Conservation (phyloP, 495 filamentous ascomycete genomes). For the Darksidea phi region DNA sequence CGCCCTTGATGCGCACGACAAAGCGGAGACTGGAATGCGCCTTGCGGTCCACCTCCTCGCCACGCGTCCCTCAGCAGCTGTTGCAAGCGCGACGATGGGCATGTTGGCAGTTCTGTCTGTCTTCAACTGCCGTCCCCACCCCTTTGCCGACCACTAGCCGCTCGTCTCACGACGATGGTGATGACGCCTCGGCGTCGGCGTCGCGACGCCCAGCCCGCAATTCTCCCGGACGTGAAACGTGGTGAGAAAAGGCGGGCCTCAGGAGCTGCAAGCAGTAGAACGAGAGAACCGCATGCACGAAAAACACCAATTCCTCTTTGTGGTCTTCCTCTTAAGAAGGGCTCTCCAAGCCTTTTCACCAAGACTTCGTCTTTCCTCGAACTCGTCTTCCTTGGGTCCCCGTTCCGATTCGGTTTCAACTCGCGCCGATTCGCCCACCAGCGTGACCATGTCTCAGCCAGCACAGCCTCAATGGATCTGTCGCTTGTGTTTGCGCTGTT, state of each 20-base stretch:
- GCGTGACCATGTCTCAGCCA: background rate
- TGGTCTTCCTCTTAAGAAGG: no score
- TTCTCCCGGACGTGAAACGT: constrained; percentile 1
- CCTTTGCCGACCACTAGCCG: no score
- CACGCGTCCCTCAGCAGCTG: background rate
- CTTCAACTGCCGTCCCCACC: no score
- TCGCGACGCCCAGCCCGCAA: no score
- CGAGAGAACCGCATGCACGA: background rate
- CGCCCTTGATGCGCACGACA: no score
- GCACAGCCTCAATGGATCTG: background rate
- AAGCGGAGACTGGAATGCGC: background rate
- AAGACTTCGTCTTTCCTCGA: constrained; percentile 7
- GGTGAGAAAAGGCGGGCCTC: background rate
- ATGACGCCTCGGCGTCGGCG: no score
- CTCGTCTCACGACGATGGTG: no score
- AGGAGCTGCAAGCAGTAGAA: constrained; percentile 1
- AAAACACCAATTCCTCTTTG: background rate
- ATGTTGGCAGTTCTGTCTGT: no score
- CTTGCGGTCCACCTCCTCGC: background rate
- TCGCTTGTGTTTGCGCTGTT: background rate
- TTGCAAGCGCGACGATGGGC: background rate
- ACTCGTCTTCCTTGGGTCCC: background rate
- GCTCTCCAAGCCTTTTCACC: constrained; percentile 8
- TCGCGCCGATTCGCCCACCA: background rate
- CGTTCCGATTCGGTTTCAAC: background rate